phyloP scores from a whole-genome alignment of 2,329 filamentous ascomycete genomes.

The Ramularia endophylla region DNA sequence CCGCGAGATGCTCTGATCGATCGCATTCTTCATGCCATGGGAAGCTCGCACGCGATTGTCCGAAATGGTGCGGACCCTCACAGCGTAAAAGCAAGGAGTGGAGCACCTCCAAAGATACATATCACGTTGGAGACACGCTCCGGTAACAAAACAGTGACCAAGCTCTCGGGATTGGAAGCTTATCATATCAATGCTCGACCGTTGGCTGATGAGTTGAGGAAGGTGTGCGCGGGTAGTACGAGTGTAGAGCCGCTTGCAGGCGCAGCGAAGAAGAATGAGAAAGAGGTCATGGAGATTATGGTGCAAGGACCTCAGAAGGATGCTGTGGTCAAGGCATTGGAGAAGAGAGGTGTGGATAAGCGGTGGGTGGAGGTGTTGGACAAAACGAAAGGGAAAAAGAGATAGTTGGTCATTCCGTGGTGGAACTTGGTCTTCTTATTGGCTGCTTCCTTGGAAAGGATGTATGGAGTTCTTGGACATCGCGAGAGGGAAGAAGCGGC shows the following conservation, averaged over 20 bases:
- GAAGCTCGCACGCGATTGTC: conserved; percentile 54
- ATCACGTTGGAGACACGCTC: conserved; percentile 59
- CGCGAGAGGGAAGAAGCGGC: no score
- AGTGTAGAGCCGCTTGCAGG: conserved; percentile 58
- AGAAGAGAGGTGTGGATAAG: conserved; percentile 52
- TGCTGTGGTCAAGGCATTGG: conserved; percentile 54
- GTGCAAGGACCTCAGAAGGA: conserved; percentile 62
- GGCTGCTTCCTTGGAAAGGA: no score
- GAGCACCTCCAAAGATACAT: conserved; percentile 53
- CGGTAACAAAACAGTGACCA: conserved; percentile 61
- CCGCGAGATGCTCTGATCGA: conserved; percentile 57
- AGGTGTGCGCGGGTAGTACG: conserved; percentile 62
- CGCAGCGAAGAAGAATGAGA: conserved; percentile 54
- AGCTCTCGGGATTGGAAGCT: conserved; percentile 54
- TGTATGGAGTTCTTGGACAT: no score
- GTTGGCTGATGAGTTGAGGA: conserved; percentile 60
- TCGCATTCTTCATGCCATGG: conserved; percentile 50
- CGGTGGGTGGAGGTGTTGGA: conserved; percentile 61
- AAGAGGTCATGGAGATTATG: conserved; percentile 60
- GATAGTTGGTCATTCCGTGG: background rate
- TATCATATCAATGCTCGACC: conserved; percentile 56
- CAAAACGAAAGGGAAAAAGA: conserved; percentile 62
- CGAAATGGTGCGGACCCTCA: conserved; percentile 38
- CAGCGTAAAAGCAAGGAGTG: conserved; percentile 55
- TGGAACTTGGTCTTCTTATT: no score